Conservation (phyloP, 2,329 filamentous ascomycete species). For the Nemania serpens region DNA sequence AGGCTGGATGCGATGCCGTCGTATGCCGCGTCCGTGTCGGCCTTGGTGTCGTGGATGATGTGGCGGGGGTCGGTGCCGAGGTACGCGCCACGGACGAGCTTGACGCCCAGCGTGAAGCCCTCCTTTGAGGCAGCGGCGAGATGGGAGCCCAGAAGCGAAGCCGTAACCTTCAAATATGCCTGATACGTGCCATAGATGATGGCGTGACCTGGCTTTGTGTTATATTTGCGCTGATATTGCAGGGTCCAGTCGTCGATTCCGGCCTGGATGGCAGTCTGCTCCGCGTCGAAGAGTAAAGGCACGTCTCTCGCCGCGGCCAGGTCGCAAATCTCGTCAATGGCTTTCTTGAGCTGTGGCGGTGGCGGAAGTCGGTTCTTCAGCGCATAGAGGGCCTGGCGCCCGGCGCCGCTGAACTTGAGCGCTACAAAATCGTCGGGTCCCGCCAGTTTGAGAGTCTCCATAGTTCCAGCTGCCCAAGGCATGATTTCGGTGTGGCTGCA, state of each 20-base stretch:
- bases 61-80: constrained; percentile 70
- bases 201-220: constrained; percentile 62
- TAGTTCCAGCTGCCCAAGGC: constrained; percentile 74
- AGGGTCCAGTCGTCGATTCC: constrained; percentile 84
- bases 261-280: constrained; percentile 77
- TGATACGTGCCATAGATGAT: constrained; percentile 83
- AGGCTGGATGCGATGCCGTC: constrained; percentile 71
- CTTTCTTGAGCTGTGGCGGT: constrained; percentile 65
- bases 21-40: constrained; percentile 73
- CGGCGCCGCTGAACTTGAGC: constrained; percentile 82
- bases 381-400: constrained; percentile 69
- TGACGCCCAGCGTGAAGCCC: constrained; percentile 71
- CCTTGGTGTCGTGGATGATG: constrained; percentile 73
- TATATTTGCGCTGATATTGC: constrained; percentile 77
- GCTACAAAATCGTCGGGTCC: constrained; percentile 71
- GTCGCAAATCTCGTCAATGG: constrained; percentile 76
- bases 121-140: constrained; percentile 62
- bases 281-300: constrained; percentile 81
- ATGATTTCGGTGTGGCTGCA: constrained; percentile 64
- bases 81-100: constrained; percentile 78
- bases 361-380: constrained; percentile 67
- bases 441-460: constrained; percentile 75
- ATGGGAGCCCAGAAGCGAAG: constrained; percentile 61
- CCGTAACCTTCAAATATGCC: constrained; percentile 71
- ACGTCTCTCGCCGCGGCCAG: constrained; percentile 72